Evolutionary conservation across 2,329 filamentous ascomycete species (phyloP).

Genomic region (Exophiala spinifera): DNA sequence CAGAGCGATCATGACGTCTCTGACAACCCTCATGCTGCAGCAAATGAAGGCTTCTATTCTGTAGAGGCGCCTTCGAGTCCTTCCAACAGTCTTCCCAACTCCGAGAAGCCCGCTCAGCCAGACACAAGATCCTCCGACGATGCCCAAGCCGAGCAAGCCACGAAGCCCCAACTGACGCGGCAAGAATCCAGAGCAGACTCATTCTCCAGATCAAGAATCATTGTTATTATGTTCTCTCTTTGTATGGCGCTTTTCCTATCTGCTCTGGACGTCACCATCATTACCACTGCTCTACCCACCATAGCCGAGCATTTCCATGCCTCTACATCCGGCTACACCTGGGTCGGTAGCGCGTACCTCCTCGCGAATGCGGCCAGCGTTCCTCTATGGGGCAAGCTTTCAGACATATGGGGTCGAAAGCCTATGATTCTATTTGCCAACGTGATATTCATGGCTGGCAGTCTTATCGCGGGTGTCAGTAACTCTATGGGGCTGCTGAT

Average conservation of each 20-base stretch:
- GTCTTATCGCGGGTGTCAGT: constrained; percentile 57
- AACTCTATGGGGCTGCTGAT: constrained; percentile 62
- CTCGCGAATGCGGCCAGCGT: constrained; percentile 48
- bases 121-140: neutral
- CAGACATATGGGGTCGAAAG: constrained; percentile 67
- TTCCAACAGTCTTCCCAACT: constrained; percentile 1
- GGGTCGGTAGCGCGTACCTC: constrained; percentile 48
- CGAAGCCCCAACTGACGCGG: constrained; percentile 11
- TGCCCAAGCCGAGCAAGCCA: neutral
- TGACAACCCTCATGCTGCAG: neutral
- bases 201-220: constrained; percentile 41
- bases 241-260: constrained; percentile 58
- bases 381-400: constrained; percentile 61
- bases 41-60: neutral
- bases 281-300: constrained; percentile 45
- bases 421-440: constrained; percentile 60
- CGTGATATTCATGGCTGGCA: constrained; percentile 60
- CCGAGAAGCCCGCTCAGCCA: constrained; percentile 10
- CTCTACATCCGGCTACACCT: constrained; percentile 45
- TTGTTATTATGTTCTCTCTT: constrained; percentile 42
- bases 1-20: neutral
- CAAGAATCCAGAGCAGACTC: constrained; percentile 37
- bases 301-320: constrained; percentile 44
- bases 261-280: constrained; percentile 56
- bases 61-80: neutral